These are phyloP conservation scores for Ballota nigra DNA, from an alignment of 257 asterid species.

Conservation along the genomic window DNA sequence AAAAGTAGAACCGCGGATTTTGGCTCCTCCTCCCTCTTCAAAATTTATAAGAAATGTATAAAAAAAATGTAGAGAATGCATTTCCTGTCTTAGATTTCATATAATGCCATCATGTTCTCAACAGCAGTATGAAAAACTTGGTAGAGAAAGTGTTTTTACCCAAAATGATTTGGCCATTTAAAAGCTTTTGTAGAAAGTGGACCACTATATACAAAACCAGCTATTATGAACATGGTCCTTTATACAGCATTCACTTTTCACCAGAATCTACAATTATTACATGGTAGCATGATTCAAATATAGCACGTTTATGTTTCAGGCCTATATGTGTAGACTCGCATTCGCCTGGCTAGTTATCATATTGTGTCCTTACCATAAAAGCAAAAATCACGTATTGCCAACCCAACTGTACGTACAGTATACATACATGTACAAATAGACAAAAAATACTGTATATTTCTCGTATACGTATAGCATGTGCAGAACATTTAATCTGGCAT, in stretches of 20 bases:
- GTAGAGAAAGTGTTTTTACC: background rate
- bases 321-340: background rate
- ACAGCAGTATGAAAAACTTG: background rate
- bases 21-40: too few species aligned
- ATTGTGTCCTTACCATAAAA: background rate
- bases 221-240: background rate
- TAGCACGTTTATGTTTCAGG: background rate
- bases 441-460: background rate
- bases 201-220: background rate
- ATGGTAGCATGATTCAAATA: background rate
- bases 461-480: background rate
- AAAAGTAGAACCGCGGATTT: too few species aligned
- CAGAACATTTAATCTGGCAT: background rate
- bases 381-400: background rate
- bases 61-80: too few species aligned
- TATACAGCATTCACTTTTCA: background rate
- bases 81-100: background rate
- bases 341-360: background rate
- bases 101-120: background rate
- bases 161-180: background rate
- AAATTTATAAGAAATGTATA: too few species aligned
- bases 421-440: background rate
- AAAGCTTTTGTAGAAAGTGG: constrained; percentile 8
- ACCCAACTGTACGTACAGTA: background rate
- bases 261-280: background rate